Evolutionary conservation across 2,329 filamentous ascomycete species (phyloP), one percentile per base, ranked within the genome.

Genomic region (Kalmusia sp.): DNA sequence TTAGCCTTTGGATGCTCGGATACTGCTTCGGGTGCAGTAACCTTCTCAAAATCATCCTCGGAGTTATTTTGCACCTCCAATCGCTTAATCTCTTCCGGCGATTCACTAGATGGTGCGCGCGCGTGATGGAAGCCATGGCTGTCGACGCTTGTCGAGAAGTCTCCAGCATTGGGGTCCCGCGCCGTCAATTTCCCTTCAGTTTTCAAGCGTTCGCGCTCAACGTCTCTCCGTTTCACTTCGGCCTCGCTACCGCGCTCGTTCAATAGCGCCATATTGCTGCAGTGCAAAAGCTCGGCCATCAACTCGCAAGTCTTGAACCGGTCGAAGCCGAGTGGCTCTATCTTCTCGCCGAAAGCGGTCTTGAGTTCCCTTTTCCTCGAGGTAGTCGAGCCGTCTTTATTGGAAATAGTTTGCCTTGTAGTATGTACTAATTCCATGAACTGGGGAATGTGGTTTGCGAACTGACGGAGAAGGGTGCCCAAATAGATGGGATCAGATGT

Each of bases 241-340:
- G 92, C 88, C 71, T 99, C 93, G 9, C 92, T 93, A 27, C 93
- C 95, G 8, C 86, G 81, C 71, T 98, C 93, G 70, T 99, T 99
- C 61, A 99, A 79, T 30, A 99, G 80, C 5, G 91, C 93, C 95
- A 99, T 99, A 72, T 99, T 99, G 73, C 93, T 98, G 76, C 95
- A 99, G 75, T 99, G 95, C 33, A 99, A 79, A 38, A 99, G 81
- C 75, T 99, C 95, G 1, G 95, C 95, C 95, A 99, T 98, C 54
- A 99, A 82, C 76, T 99, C 95, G 74, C 95, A 99, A 0, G 95
- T 98, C 80, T 99, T 99, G 81, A 99, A 99, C 17, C 95, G 85
- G 75, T 99, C 95, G 70, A 99, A 99, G 2, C 95, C 95, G 8
- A 99, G 83, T 3, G 95, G 93, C 74, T 98, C 92, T 47, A 99